These are phyloP conservation scores for Microdochium bolleyi DNA, from an alignment of 2,329 filamentous ascomycete species.

Conservation along the genomic window DNA sequence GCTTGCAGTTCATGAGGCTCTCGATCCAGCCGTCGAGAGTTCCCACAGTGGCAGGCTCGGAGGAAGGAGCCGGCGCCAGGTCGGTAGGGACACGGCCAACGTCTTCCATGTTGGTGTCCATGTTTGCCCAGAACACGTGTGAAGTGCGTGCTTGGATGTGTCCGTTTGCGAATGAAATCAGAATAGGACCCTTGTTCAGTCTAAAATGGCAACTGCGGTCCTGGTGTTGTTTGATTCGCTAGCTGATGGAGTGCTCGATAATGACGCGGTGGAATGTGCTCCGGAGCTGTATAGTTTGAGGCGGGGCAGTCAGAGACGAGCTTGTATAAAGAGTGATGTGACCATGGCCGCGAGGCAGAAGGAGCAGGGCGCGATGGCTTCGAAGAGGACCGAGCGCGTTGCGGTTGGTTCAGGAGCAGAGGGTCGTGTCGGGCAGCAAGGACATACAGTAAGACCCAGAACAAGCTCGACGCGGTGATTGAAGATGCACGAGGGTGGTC, in stretches of 20 bases:
- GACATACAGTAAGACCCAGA: background rate
- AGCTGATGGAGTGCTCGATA: background rate
- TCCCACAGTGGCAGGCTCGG: conserved; percentile 81
- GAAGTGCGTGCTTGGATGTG: background rate
- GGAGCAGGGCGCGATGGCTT: background rate
- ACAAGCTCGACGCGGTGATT: background rate
- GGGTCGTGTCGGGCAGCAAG: background rate
- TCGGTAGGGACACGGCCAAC: conserved; percentile 79
- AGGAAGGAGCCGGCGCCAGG: conserved; percentile 57
- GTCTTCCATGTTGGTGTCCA: conserved; percentile 99
- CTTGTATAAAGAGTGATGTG: background rate
- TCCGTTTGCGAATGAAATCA: background rate
- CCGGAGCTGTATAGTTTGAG: background rate
- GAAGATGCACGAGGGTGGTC: background rate
- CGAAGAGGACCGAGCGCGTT: background rate
- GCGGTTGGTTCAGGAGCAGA: background rate
- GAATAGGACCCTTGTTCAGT: background rate
- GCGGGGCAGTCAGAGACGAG: background rate
- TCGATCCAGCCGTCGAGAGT: conserved; percentile 98
- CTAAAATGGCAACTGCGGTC: background rate
- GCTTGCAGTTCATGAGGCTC: conserved; percentile 97
- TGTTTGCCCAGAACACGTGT: conserved; percentile 27
- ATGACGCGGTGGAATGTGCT: background rate
- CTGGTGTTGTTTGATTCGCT: background rate
- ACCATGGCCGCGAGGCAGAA: background rate